Evolutionary conservation across 2,329 filamentous ascomycete genomes (phyloP).

Genomic region (Diplocarpon rosae): DNA sequence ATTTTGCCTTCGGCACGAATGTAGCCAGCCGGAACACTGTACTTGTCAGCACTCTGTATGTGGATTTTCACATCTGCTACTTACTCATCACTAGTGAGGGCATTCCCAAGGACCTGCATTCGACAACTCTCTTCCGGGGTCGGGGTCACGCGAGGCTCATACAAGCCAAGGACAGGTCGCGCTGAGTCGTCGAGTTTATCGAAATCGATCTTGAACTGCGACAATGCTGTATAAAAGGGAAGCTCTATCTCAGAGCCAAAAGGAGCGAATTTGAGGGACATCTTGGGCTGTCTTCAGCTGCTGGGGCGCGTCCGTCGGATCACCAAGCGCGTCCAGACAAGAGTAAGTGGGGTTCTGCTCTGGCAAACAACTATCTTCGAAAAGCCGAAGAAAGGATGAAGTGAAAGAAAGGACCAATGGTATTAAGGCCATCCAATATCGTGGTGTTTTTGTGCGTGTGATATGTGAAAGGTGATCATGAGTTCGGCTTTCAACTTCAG

Average conservation of each 20-base stretch:
- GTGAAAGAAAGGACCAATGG: no score
- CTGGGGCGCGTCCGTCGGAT: background rate
- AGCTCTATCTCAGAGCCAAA: conserved; percentile 93
- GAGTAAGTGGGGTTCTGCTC: no score
- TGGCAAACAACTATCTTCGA: no score
- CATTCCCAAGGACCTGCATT: conserved; percentile 83
- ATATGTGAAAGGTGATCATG: background rate
- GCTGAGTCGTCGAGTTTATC: conserved; percentile 94
- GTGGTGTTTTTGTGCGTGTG: background rate
- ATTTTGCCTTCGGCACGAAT: conserved; percentile 88
- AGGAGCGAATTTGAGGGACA: conserved; percentile 63
- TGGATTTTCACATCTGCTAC: conserved; percentile 27
- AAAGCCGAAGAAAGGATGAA: no score
- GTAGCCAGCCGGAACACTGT: conserved; percentile 55
- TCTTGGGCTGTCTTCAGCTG: conserved; percentile 8
- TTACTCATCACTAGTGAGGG: conserved; percentile 73
- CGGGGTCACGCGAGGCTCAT: conserved; percentile 68
- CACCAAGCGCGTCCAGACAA: no score
- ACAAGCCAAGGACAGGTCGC: conserved; percentile 74
- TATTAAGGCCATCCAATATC: no score
- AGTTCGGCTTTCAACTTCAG: background rate
- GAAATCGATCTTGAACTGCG: conserved; percentile 87
- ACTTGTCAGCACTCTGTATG: conserved; percentile 1
- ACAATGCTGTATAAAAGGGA: conserved; percentile 89
- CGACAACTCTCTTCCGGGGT: conserved; percentile 66